Conservation (phyloP, 805 yeast genomes). For the Geotrichum ghanense region DNA sequence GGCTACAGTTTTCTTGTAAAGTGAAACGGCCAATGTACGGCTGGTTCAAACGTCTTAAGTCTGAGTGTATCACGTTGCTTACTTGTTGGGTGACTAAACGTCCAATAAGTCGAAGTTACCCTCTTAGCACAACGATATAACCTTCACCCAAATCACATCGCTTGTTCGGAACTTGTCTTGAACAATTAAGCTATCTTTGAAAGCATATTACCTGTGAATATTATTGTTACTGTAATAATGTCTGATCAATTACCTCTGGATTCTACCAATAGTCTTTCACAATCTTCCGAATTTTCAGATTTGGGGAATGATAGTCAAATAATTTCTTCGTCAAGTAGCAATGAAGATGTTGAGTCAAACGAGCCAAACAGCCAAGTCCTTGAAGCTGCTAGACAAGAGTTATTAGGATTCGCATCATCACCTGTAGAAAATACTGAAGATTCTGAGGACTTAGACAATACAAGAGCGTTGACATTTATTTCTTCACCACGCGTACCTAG, state of each 20-base stretch:
- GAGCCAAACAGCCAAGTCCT: neutral
- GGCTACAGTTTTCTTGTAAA: constrained; percentile 21
- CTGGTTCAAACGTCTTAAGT: too few relatives aligned
- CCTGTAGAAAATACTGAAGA: constrained; percentile 3
- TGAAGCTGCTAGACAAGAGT: neutral
- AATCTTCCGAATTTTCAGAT: too few relatives aligned
- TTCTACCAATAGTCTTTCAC: too few relatives aligned
- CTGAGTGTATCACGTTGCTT: constrained; percentile 23
- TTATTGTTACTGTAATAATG: neutral
- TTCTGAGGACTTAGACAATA: constrained; percentile 3
- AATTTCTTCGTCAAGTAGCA: too few relatives aligned
- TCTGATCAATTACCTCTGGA: neutral
- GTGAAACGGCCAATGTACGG: constrained; percentile 14
- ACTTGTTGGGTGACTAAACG: too few relatives aligned
- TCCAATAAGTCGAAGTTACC: constrained; percentile 23
- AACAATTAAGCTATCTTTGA: constrained; percentile 24
- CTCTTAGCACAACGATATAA: constrained; percentile 15
- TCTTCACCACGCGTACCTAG: neutral
- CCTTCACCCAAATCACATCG: too few relatives aligned
- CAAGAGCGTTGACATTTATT: constrained; percentile 10
- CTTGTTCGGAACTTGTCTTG: too few relatives aligned
- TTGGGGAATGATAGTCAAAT: too few relatives aligned
- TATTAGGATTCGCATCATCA: constrained; percentile 1
- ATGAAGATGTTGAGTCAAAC: neutral
- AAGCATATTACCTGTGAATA: constrained; percentile 17